Evolutionary conservation across 805 yeast genomes (phyloP), one percentile per base, ranked within the genome.

Genomic region (Candida hungchunana): DNA sequence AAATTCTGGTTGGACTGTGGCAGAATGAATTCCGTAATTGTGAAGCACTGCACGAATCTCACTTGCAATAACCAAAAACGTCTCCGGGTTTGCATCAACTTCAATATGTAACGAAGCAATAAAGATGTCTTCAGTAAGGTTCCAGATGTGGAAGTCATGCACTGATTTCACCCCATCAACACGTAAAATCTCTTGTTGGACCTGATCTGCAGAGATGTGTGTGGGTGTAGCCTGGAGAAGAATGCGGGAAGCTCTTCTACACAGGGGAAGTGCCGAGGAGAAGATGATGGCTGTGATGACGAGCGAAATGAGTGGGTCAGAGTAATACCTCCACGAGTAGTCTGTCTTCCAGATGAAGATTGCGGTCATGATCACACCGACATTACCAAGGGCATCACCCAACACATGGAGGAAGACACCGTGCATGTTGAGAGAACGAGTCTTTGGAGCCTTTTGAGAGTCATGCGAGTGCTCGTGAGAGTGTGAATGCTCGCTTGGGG

Each of bases 111-210:
- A 69, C 1, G 96, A 82, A 1, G 97, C 96, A 55, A 90, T 85
- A 47, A 79, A 71, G 37, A 84, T 73, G 42, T 79, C 82, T 62
- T 90, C 98, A 32, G 89, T 85, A 48, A 90, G 71, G 57, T 88
- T 90, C 98, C 98, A 90, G 40, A 90, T 80, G 60, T 90, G 98
- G 69, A 90, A 80, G 62, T 90, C 98, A 59, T 90, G 98, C 21
- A 93, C 80, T 2, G 94, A 83, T 39, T 75, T 70, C 34, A 90
- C 90, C 18, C 89, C 84, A 1, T 77, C 73, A 14, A 93, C 67
- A 13, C 73, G 63, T 24, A 77, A 60, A 29, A 90, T 81, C 42
- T 84, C 85, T 32, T 69, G 65, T 40, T 79, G 75, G 29, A 93
- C 85, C 20, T 71, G 72, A 43, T 83, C 82, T 14, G 94, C 80